Percentiles rank a stretch among this genome's conserved stretches.
These are phyloP conservation scores for Macrocybe gigantea DNA, from an alignment of 768 basidiomycete species.

Conservation along the genomic window DNA sequence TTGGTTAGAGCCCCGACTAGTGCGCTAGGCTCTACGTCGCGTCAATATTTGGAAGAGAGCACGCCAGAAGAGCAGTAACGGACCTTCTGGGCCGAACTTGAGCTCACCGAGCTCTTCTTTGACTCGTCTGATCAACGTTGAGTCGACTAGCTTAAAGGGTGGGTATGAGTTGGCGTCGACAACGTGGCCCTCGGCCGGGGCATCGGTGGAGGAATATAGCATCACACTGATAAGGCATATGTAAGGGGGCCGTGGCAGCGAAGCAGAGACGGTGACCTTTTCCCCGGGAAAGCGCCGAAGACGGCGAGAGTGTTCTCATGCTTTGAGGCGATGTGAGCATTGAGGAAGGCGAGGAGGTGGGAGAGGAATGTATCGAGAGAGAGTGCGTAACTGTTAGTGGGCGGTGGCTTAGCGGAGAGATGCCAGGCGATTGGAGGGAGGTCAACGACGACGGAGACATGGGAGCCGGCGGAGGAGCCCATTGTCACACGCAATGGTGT, in stretches of 20 bases:
- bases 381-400: conserved; percentile 46
- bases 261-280: conserved; percentile 49
- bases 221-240: conserved; percentile 45
- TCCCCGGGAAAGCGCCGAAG: conserved; percentile 81
- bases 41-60: conserved; percentile 9
- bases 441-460: conserved; percentile 83
- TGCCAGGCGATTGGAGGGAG: conserved; percentile 87
- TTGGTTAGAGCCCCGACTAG: conserved; percentile 90
- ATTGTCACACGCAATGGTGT: conserved; percentile 4
- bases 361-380: conserved; percentile 71
- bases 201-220: conserved; percentile 68
- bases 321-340: conserved; percentile 85
- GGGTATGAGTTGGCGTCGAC: conserved; percentile 79
- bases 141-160: conserved; percentile 76
- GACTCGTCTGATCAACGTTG: conserved; percentile 56
- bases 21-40: conserved; percentile 45
- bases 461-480: conserved; percentile 30
- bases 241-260: background rate
- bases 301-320: conserved; percentile 93
- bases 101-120: conserved; percentile 54
- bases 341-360: conserved; percentile 85
- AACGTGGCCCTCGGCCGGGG: conserved; percentile 26
- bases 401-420: conserved; percentile 40
- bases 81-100: conserved; percentile 47
- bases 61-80: conserved; percentile 10